phyloP scores from a whole-genome alignment of 257 asterid species.

The Mitragyna speciosa region DNA sequence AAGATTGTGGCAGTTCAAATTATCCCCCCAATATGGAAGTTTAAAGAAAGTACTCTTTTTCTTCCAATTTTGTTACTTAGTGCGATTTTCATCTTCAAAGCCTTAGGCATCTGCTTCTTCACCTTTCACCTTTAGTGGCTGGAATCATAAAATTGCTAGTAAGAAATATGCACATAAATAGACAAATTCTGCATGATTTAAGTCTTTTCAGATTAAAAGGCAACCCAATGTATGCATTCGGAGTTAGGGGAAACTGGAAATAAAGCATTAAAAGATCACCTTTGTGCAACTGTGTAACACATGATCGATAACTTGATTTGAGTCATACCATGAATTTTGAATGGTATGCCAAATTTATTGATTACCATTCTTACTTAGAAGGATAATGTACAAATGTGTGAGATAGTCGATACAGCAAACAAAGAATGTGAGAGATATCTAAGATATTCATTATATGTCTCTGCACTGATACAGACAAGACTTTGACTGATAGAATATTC shows the following conservation, averaged over 20 bases:
- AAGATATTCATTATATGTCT: no score
- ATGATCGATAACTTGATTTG: slow-evolving; percentile 75
- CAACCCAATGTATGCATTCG: neutral
- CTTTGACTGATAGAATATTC: neutral
- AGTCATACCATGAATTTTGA: slow-evolving; percentile 79
- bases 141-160: slow-evolving; percentile 22
- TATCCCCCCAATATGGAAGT: no score
- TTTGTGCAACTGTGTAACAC: slow-evolving; percentile 80
- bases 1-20: no score
- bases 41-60: no score
- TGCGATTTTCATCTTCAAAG: no score
- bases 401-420: neutral
- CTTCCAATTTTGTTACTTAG: no score
- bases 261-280: slow-evolving; percentile 44
- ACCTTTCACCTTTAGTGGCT: slow-evolving; percentile 87
- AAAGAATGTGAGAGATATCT: neutral
- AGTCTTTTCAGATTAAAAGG: neutral
- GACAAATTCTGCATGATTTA: neutral
- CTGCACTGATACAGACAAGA: neutral
- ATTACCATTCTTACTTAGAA: slow-evolving; percentile 75
- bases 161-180: slow-evolving; percentile 4
- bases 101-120: no score
- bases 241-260: neutral
- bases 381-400: neutral
- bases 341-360: slow-evolving; percentile 65